Percentiles rank a stretch among this genome's conserved stretches.
phyloP scores from a whole-genome alignment of 306 rosid genomes.

The Cicer yamashitae region DNA sequence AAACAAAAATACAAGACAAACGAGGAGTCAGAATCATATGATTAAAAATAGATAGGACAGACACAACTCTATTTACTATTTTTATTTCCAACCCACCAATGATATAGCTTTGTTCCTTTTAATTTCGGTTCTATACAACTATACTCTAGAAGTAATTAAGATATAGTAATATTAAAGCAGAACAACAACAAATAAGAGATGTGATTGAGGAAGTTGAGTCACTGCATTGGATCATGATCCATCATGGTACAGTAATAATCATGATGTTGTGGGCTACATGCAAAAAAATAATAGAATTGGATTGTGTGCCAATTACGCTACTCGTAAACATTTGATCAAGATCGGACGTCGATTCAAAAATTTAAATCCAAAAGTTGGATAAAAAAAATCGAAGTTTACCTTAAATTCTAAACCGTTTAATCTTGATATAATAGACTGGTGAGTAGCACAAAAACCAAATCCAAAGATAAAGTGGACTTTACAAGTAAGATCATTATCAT shows the following conservation, averaged over 20 bases:
- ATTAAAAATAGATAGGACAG: constrained; percentile 39
- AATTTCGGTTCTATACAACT: background rate
- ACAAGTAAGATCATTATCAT: constrained; percentile 44
- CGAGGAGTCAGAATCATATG: constrained; percentile 56
- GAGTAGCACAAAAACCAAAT: too few relatives aligned
- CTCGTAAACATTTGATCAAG: too few relatives aligned
- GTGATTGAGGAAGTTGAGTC: constrained; percentile 14
- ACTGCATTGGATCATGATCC: constrained; percentile 50
- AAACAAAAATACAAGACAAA: constrained; percentile 73
- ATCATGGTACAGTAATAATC: constrained; percentile 39
- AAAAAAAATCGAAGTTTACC: too few relatives aligned
- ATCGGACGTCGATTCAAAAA: too few relatives aligned
- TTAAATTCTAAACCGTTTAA: too few relatives aligned
- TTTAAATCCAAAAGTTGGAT: too few relatives aligned
- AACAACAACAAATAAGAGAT: constrained; percentile 6
- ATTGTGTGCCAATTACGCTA: too few relatives aligned
- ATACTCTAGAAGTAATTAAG: too few relatives aligned
- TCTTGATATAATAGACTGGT: too few relatives aligned
- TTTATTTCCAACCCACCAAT: constrained; percentile 27
- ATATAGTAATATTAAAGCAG: background rate
- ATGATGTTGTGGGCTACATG: constrained; percentile 48
- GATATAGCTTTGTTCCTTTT: background rate
- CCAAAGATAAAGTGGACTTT: constrained; percentile 47
- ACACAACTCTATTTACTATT: constrained; percentile 38
- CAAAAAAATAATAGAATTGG: background rate